These are phyloP conservation scores for Xylariaceae sp. DNA, from an alignment of 2,329 filamentous ascomycete genomes.

Conservation along the genomic window DNA sequence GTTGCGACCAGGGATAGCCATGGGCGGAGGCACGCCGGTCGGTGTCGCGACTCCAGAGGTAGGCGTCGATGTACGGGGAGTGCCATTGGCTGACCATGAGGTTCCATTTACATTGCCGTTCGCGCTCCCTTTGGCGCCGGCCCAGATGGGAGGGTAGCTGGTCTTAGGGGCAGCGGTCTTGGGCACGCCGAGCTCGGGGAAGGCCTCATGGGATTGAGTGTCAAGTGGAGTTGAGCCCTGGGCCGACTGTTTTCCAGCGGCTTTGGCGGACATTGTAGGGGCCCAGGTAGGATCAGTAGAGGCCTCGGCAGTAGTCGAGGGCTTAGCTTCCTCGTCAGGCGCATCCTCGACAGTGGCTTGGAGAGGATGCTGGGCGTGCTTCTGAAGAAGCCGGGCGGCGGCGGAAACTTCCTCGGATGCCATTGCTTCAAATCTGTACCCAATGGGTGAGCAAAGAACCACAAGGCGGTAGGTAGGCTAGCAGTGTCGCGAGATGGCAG, in stretches of 20 bases:
- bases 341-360: slow-evolving; percentile 80
- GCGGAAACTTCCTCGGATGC: slow-evolving; percentile 59
- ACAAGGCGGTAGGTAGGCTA: neutral
- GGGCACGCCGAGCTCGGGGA: slow-evolving; percentile 83
- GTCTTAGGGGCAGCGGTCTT: slow-evolving; percentile 67
- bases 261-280: slow-evolving; percentile 64
- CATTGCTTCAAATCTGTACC: slow-evolving; percentile 45
- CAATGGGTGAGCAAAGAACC: neutral
- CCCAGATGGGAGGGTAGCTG: slow-evolving; percentile 77
- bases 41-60: slow-evolving; percentile 63
- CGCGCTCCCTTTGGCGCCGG: slow-evolving; percentile 67
- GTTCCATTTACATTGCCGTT: slow-evolving; percentile 61
- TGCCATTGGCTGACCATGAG: slow-evolving; percentile 57
- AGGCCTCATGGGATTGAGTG: slow-evolving; percentile 86
- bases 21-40: slow-evolving; percentile 56
- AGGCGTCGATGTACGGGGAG: slow-evolving; percentile 69
- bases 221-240: slow-evolving; percentile 66
- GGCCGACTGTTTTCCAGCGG: slow-evolving; percentile 72
- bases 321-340: slow-evolving; percentile 77
- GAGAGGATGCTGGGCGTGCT: slow-evolving; percentile 60
- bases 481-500: neutral
- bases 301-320: slow-evolving; percentile 57
- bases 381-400: slow-evolving; percentile 68
- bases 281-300: slow-evolving; percentile 53
- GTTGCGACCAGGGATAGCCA: slow-evolving; percentile 83